Evolutionary conservation across 2,329 filamentous ascomycete species (phyloP).

Genomic region (Hypoxylon sp.): DNA sequence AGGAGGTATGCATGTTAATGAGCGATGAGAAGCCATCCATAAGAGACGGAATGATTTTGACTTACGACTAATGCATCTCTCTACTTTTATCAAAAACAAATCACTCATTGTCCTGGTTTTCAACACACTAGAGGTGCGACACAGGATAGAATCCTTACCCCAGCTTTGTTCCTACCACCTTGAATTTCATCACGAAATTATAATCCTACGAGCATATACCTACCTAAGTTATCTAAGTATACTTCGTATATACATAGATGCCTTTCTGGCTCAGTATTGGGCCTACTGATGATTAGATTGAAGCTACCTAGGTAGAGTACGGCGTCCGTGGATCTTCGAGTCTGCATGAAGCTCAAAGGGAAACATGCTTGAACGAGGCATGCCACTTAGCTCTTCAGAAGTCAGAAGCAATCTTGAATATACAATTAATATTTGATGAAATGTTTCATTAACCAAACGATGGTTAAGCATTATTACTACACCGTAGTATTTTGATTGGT

Average conservation of each 20-base stretch:
- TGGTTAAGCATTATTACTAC: neutral
- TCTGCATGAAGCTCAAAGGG: neutral
- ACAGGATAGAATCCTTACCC: neutral
- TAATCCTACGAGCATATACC: neutral
- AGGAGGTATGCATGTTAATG: neutral
- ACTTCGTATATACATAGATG: no score
- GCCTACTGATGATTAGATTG: neutral
- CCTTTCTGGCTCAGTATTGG: neutral
- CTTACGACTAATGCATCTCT: neutral
- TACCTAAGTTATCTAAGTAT: no score
- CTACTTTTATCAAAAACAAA: neutral
- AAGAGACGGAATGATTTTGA: no score
- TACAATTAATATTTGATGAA: neutral
- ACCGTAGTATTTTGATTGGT: neutral
- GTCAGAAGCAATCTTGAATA: neutral
- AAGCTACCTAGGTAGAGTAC: neutral
- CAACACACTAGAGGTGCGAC: neutral
- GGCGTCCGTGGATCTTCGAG: neutral
- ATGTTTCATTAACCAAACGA: constrained; percentile 1
- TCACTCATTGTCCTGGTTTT: neutral
- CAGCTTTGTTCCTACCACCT: neutral
- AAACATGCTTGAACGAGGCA: neutral
- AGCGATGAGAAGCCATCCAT: neutral
- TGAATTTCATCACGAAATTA: neutral
- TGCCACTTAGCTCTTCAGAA: neutral